Evolutionary conservation across 2,329 filamentous ascomycete genomes (phyloP), one percentile per base, ranked within the genome.

Genomic region (Penicillium sp.): DNA sequence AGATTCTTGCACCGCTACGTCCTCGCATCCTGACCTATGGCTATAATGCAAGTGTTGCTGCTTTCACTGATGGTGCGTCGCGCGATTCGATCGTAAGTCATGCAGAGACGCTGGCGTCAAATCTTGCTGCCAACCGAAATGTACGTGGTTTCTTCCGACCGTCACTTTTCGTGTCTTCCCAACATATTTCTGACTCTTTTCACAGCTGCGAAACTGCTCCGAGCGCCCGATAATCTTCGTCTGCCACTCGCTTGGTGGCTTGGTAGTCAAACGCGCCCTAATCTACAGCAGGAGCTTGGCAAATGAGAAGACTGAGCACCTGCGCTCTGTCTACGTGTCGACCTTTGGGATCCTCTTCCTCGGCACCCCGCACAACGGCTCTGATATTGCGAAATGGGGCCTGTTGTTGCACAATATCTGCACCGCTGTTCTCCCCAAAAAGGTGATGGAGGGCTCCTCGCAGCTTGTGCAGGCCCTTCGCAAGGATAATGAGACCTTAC

Each of bases 281-380:
- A 76, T 87, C 43, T 83, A 86, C 64, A 86, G 83, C 40, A 79
- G 81, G 56, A 84, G 82, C 59, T 65, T 87, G 10, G 76, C 74
- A 6, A 77, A 76, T 35, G 76, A 79, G 48, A 77, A 81, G 57
- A 79, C 83, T 32, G 81, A 87, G 52, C 78, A 86, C 47, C 77
- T 82, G 31, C 79, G 85, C 18, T 84, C 84, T 9, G 81, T 89
- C 45, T 89, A 80, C 57, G 78, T 89, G 8, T 89, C 85, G 1
- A 90, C 87, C 0, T 90, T 84, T 61, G 87, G 83, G 23, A 81
- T 90, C 49, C 76, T 90, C 29, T 91, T 91, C 65, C 76, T 91
- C 25, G 87, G 87, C 12, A 91, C 87, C 12, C 87, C 87, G 6
- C 87, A 90, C 65, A 81, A 78, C 15, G 87, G 86, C 7, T 82